Base-by-base conservation (phyloP, 169 alveolate species). In the Cryptosporidium parvum region DNA sequence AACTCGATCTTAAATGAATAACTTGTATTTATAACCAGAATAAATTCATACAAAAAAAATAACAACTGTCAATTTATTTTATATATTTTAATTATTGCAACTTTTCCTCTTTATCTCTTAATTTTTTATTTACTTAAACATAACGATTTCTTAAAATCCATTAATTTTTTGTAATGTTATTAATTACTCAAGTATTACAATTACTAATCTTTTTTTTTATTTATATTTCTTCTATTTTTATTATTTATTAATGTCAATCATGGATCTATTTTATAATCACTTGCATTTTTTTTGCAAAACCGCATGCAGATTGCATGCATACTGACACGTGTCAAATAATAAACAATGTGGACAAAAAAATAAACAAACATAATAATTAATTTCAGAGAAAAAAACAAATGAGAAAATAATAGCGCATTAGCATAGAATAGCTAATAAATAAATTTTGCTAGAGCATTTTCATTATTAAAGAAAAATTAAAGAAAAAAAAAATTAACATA, bases 251-350 rank as follows among this genome's bases (percentile, higher is more conserved):
- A 31, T 65, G 72, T 65, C 72, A 65, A 31, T 16, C 72, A 56
- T 56, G 53, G 72, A 65, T 65, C 72, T 65, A 65, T 65, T 65
- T 65, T 65, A 29, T 65, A 5, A 23, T 65, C 67, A 9, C 3
- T n/a, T 56, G 72, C 72, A 65, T 37, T 65, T 65, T 65, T 65
- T 65, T 65, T 65, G 72, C 72, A 65, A 65, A 52, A 8, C 10
- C 72, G 51, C 72, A 65, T 65, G 72, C 72, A 65, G 16, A 2
- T 10, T 65, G 33, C 72, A 65, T 65, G 72, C n/a, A 33, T n/a
- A 21, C 3, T 65, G 72, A 65, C 72, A 65, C 72, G 26, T n/a
- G 72, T 65, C 72, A 31, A 29, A 65, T 14, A 9, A 65, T 33
- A 29, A 31, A 4, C 16, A 12, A 65, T 65, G 72, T 65, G 72